phyloP scores from a whole-genome alignment of 371 early-diverging fungal genomes.

The Mucor velutinosus region DNA sequence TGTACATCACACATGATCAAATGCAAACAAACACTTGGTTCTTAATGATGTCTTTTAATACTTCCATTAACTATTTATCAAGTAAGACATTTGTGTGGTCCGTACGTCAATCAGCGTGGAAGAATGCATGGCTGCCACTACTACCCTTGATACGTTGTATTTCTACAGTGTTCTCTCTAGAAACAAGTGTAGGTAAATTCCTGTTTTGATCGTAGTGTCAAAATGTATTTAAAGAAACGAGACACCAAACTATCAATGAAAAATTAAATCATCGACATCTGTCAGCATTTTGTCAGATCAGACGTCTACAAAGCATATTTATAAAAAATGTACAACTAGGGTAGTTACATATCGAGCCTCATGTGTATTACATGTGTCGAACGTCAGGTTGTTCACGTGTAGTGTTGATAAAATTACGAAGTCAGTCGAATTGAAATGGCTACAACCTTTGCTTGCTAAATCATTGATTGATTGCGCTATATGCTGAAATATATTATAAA shows the following conservation, averaged over 20 bases:
- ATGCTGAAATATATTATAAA: too few species aligned
- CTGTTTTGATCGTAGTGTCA: neutral
- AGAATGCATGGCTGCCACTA: too few species aligned
- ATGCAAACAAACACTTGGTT: neutral
- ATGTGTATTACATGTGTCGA: conserved; percentile 10
- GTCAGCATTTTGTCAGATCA: neutral
- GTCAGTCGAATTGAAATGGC: neutral
- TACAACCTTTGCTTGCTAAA: neutral
- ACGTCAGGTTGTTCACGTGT: conserved; percentile 11
- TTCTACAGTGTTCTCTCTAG: neutral
- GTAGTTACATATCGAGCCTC: neutral
- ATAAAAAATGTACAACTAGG: neutral
- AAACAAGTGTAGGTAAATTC: neutral
- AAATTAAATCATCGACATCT: neutral
- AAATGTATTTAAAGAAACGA: neutral
- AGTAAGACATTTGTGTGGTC: neutral
- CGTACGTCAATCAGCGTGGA: neutral
- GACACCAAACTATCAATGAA: neutral
- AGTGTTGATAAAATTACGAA: neutral
- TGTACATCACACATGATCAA: neutral
- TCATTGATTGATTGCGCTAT: too few species aligned
- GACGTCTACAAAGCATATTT: neutral
- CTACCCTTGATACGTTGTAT: too few species aligned
- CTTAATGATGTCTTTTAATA: neutral
- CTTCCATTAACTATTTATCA: neutral